Evolutionary conservation across 768 basidiomycete species (phyloP), one percentile per base, ranked within the genome.

Genomic region (Panaeolus papilionaceus): DNA sequence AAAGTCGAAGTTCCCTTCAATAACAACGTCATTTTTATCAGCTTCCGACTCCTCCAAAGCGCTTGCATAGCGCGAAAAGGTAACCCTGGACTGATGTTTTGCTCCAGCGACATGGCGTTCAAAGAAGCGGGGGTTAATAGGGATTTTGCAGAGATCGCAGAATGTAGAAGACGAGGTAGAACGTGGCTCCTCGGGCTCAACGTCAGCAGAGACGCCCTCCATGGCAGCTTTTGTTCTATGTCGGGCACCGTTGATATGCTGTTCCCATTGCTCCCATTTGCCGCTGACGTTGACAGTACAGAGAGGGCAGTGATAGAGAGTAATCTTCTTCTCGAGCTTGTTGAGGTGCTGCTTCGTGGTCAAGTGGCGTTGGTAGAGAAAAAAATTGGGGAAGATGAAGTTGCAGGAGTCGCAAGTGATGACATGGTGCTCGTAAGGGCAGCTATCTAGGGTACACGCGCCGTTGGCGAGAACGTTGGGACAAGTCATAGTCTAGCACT

Each of bases 21-120:
- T 74, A 0, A 73, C 70, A 8, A 89, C 75, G 0, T 85, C 88
- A 62, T 88, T 78, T 64, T 87, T 88, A 68, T 89, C 87, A 40
- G 80, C 81, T 63, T 87, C 84, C 0, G 87, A 84, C 49, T 86
- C 85, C 12, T 86, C 85, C n/a, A 88, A 64, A 0, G 81, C 84
- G 3, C 79, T 75, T 49, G 79, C 77, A 67, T 84, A 84, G 3
- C 77, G 71, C 0, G 79, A 69, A 10, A 33, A 33, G 33, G 67
- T 71, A 69, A 83, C 80, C 28, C 79, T 80, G 38, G 74, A 77
- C 20, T 68, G 68, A 68, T 88, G 87, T n/a, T 71, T 75, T 0
- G 42, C 7, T 11, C 68, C 70, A 1, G 37, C 65, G 9, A 74
- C 51, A 69, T 87, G 86, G 0, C 49, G 40, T 5, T 64, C 37